phyloP scores from a whole-genome alignment of 148 eudicot genomes.

The Silene uniflora region DNA sequence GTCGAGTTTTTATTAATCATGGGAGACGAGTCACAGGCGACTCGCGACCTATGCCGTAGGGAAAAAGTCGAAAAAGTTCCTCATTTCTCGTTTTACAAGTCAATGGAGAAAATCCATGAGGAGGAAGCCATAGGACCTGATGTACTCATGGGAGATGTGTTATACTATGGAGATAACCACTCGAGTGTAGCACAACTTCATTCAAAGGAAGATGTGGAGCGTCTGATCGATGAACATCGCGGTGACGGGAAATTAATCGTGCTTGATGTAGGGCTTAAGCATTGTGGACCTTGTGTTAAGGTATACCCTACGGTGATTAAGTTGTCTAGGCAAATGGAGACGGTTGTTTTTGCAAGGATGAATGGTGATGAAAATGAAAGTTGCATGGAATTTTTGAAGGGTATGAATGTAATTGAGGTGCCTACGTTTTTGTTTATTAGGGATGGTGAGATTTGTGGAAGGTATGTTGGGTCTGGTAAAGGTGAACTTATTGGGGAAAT shows the following conservation, averaged over 20 bases:
- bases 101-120: constrained; percentile 81
- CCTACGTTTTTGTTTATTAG: constrained; percentile 93
- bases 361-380: constrained; percentile 95
- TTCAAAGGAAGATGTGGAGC: constrained; percentile 62
- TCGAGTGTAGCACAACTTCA: constrained; percentile 76
- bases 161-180: constrained; percentile 87
- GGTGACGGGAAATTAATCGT: constrained; percentile 58
- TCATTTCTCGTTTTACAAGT: constrained; percentile 81
- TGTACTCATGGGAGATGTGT: constrained; percentile 61
- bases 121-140: constrained; percentile 84
- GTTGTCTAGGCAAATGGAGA: constrained; percentile 83
- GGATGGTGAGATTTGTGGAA: constrained; percentile 76
- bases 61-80: constrained; percentile 70
- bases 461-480: constrained; percentile 91
- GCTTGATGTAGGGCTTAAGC: constrained; percentile 84
- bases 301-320: constrained; percentile 91
- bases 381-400: constrained; percentile 82
- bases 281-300: constrained; percentile 97
- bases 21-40: constrained; percentile 75
- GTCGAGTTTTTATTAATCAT: constrained; percentile 74
- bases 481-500: constrained; percentile 91
- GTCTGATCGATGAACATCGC: constrained; percentile 49
- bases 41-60: constrained; percentile 45
- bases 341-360: constrained; percentile 84
- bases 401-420: constrained; percentile 79